Evolutionary conservation across 208 protist genomes (phyloP), one percentile per base, ranked within the genome.

Genomic region (Leishmania aethiopica): DNA sequence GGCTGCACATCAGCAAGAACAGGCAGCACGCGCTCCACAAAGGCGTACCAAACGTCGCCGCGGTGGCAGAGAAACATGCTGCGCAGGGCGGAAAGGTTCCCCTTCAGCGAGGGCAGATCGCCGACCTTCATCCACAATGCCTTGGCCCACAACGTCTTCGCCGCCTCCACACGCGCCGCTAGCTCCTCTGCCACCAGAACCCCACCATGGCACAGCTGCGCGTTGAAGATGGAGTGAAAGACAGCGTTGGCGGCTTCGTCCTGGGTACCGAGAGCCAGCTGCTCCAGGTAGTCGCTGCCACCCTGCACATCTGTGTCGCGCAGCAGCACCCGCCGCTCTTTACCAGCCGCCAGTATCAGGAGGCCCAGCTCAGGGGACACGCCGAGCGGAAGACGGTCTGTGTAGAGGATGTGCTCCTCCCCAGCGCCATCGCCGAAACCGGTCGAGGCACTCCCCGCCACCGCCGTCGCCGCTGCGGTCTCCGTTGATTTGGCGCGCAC

Each of bases 61-160:
- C 94, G 90, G 60, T 92, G 91, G 81, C 92, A 95, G n/a, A 97
- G 88, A 75, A 96, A 96, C 80, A 96, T 81, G 42, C 76, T 89
- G 32, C 90, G 92, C 51, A 97, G 81, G 1, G 89, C 89, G 17
- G 57, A 77, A 37, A 96, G 79, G 78, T 92, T 81, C 35, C 88
- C 82, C 8, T 78, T 84, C 10, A 96, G 88, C 25, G 69, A 74
- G 2, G 79, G 67, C 25, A 85, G 28, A 64, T 81, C 67, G 6
- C 86, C 85, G 55, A 97, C 89, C 79, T 90, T 89, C 75, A 86
- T 73, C 93, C 94, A 97, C 28, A 97, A 82, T 35, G 90, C 88
- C 72, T 92, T 93, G 59, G 92, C 90, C 93, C 94, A 97, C 76
- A 97, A 72, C 32, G 78, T 78, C 64, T 84, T 82, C 22, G 91